phyloP scores from a whole-genome alignment of 805 yeast species.

The Cyberlindnera sargentensis region DNA sequence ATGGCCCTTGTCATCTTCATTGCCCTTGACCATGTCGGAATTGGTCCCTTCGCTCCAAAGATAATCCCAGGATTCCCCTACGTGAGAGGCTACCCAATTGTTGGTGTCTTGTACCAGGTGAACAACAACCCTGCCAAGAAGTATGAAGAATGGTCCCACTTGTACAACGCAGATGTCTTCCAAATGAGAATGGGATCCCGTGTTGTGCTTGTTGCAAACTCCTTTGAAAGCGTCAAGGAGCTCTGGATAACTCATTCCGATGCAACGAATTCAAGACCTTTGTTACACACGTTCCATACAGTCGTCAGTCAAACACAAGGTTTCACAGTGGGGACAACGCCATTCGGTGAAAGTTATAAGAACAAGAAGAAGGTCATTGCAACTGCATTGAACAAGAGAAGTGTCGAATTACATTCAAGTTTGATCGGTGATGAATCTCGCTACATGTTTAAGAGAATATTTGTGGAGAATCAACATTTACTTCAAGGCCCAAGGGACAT shows the following conservation, averaged over 20 bases:
- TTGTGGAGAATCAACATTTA: background rate
- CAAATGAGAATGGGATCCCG: slow-evolving; percentile 57
- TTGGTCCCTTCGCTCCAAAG: slow-evolving; percentile 23
- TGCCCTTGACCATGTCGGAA: slow-evolving; percentile 9
- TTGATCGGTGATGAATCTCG: slow-evolving; percentile 36
- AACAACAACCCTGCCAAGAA: slow-evolving; percentile 41
- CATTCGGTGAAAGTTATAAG: slow-evolving; percentile 41
- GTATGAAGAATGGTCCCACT: slow-evolving; percentile 38
- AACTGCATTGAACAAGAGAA: slow-evolving; percentile 32
- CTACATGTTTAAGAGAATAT: slow-evolving; percentile 19
- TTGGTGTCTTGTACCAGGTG: slow-evolving; percentile 44
- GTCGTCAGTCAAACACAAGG: slow-evolving; percentile 49
- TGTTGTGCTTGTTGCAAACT: slow-evolving; percentile 59
- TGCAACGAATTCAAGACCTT: slow-evolving; percentile 62
- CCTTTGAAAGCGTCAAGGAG: slow-evolving; percentile 43
- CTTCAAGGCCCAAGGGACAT: slow-evolving; percentile 5
- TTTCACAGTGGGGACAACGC: slow-evolving; percentile 61
- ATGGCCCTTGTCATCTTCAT: background rate
- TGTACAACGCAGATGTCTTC: slow-evolving; percentile 38
- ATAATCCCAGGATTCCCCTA: slow-evolving; percentile 32
- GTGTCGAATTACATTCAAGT: slow-evolving; percentile 25
- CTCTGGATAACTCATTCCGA: slow-evolving; percentile 46
- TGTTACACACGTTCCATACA: slow-evolving; percentile 58
- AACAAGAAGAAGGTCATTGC: slow-evolving; percentile 43
- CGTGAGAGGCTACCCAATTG: slow-evolving; percentile 42